phyloP scores from a whole-genome alignment of 176 grass and related monocot species.

The Olyra latifolia region DNA sequence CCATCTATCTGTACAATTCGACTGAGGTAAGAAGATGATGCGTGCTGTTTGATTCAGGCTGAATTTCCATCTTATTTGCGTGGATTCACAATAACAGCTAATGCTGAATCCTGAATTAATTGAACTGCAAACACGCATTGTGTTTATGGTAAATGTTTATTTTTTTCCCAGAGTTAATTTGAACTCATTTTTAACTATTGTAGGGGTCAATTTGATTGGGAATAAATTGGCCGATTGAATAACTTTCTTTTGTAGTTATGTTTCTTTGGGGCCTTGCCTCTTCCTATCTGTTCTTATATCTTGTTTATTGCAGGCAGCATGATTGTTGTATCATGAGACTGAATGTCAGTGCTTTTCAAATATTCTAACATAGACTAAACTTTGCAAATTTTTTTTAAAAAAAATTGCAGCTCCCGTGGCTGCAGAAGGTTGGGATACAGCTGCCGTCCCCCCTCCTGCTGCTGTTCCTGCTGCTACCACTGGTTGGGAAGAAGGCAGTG shows the following conservation, averaged over 20 bases:
- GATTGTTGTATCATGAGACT: not conserved
- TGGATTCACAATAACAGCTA: not conserved
- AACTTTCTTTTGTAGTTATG: not conserved
- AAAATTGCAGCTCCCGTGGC: conserved; percentile 47
- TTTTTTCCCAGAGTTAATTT: not conserved
- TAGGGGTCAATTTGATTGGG: too few relatives aligned
- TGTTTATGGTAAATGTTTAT: not conserved
- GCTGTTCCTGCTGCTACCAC: not conserved
- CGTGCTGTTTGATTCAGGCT: not conserved
- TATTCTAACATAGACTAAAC: not conserved
- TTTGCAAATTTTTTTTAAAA: conserved; percentile 1
- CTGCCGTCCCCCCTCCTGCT: conserved; percentile 2
- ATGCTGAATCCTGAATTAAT: not conserved
- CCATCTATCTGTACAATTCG: not conserved
- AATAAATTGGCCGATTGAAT: not conserved
- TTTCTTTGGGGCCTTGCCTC: too few relatives aligned
- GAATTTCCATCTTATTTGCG: not conserved
- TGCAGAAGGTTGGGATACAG: conserved; percentile 47
- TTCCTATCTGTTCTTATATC: not conserved
- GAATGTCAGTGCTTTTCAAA: not conserved
- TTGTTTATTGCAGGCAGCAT: not conserved
- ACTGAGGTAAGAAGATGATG: not conserved
- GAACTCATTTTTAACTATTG: not conserved
- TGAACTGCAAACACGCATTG: not conserved
- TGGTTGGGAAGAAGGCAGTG: conserved; percentile 53